These are phyloP conservation scores for Boletus smithii DNA, from an alignment of 1,284 basidiomycete genomes.

Conservation along the genomic window DNA sequence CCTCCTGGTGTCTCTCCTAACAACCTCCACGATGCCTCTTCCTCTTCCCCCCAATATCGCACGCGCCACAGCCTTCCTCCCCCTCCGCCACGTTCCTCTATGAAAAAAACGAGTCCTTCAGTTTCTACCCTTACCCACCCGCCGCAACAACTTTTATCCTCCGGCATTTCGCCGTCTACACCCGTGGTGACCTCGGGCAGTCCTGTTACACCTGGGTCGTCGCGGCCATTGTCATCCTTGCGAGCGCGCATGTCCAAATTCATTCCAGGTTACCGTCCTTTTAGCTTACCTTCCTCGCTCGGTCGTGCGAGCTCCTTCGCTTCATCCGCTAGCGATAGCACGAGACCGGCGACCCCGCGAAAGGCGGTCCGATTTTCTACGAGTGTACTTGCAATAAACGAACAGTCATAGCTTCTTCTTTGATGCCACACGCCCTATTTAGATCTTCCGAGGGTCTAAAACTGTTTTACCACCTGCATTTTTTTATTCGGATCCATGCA, in stretches of 20 bases:
- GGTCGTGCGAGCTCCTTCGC: conserved; percentile 34
- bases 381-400: conserved; percentile 34
- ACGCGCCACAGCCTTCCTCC: conserved; percentile 42
- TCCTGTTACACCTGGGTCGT: conserved; percentile 37
- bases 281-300: conserved; percentile 38
- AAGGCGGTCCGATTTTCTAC: conserved; percentile 60
- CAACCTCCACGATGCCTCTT: conserved; percentile 20
- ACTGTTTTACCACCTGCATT: conserved; percentile 25
- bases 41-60: conserved; percentile 29
- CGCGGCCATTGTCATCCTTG: conserved; percentile 39
- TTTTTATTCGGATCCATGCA: conserved; percentile 21
- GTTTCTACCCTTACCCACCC: conserved; percentile 34
- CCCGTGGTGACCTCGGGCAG: conserved; percentile 47
- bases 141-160: conserved; percentile 34
- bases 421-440: conserved; percentile 5
- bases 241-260: conserved; percentile 52
- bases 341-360: conserved; percentile 37
- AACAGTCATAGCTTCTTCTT: conserved; percentile 16
- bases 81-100: conserved; percentile 54
- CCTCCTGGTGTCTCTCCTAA: conserved; percentile 14
- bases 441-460: conserved; percentile 1
- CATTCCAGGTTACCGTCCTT: conserved; percentile 41
- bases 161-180: conserved; percentile 45
- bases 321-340: conserved; percentile 39
- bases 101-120: conserved; percentile 49